These are phyloP conservation scores for Babjeviella inositovora DNA, from an alignment of 805 yeast genomes.

Conservation along the genomic window DNA sequence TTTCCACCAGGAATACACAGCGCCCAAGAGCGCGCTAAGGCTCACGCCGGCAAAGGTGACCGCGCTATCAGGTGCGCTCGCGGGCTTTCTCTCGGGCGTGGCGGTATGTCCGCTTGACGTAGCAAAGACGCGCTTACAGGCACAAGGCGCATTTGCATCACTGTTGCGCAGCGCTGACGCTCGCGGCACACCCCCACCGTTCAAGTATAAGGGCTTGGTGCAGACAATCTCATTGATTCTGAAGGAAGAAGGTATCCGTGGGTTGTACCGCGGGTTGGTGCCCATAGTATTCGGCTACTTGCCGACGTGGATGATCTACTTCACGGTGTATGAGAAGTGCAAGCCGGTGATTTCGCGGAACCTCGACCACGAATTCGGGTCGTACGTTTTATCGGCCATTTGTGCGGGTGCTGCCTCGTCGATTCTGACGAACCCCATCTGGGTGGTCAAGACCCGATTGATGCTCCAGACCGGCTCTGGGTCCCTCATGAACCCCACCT, in stretches of 20 bases:
- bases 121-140: conserved; percentile 86
- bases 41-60: conserved; percentile 36
- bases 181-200: conserved; percentile 4
- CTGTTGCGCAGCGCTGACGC: conserved; percentile 6
- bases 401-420: conserved; percentile 85
- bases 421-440: conserved; percentile 78
- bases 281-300: conserved; percentile 92
- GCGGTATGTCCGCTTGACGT: conserved; percentile 93
- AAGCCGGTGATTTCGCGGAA: too few relatives aligned
- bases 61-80: conserved; percentile 83
- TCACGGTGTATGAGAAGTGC: conserved; percentile 73
- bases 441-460: conserved; percentile 93
- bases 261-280: conserved; percentile 77
- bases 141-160: conserved; percentile 67
- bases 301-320: conserved; percentile 96
- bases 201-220: conserved; percentile 40
- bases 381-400: conserved; percentile 49
- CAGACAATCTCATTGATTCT: conserved; percentile 54
- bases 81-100: conserved; percentile 83
- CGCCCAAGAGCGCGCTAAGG: too few relatives aligned
- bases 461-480: conserved; percentile 65
- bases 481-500: conserved; percentile 1
- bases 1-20: too few relatives aligned
- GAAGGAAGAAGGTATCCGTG: conserved; percentile 66
- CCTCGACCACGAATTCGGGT: conserved; percentile 9